These are phyloP conservation scores for Ceriops decandra DNA, from an alignment of 345 rosid genomes.

Conservation along the genomic window DNA sequence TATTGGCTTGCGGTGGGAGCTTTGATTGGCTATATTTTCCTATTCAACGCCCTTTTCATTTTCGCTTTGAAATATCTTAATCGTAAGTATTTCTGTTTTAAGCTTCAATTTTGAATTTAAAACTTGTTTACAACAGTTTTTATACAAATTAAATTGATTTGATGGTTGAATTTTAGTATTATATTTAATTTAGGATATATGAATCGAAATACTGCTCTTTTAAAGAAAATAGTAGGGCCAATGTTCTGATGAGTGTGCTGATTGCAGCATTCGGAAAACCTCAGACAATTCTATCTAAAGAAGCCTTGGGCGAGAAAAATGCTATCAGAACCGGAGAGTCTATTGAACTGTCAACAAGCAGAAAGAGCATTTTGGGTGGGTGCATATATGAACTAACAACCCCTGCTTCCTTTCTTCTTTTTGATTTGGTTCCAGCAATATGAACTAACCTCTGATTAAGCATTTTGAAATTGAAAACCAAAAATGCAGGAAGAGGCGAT, in stretches of 20 bases:
- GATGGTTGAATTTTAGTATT: too few species aligned
- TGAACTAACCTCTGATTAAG: slow-evolving; percentile 9
- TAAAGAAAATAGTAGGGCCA: too few species aligned
- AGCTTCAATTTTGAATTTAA: not conserved
- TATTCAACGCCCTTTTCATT: slow-evolving; percentile 69
- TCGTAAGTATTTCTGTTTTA: slow-evolving; percentile 44
- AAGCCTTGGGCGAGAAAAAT: slow-evolving; percentile 40
- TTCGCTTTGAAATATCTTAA: slow-evolving; percentile 62
- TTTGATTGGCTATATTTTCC: slow-evolving; percentile 47
- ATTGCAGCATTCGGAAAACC: slow-evolving; percentile 60
- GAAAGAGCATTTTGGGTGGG: slow-evolving; percentile 32
- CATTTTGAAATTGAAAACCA: not conserved
- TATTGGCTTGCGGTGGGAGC: slow-evolving; percentile 86
- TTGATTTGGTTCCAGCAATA: not conserved
- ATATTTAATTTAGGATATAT: too few species aligned
- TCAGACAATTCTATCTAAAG: slow-evolving; percentile 48
- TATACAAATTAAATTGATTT: too few species aligned
- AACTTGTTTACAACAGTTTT: too few species aligned
- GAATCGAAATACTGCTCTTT: too few species aligned
- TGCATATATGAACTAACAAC: not conserved
- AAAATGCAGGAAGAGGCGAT: slow-evolving; percentile 35
- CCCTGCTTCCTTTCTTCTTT: not conserved
- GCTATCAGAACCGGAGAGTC: slow-evolving; percentile 28
- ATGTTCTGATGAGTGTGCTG: slow-evolving; percentile 14
- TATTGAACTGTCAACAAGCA: slow-evolving; percentile 35